Evolutionary conservation across 306 rosid genomes (phyloP), one percentile per base, ranked within the genome.

Genomic region (Hippophae tibetana): DNA sequence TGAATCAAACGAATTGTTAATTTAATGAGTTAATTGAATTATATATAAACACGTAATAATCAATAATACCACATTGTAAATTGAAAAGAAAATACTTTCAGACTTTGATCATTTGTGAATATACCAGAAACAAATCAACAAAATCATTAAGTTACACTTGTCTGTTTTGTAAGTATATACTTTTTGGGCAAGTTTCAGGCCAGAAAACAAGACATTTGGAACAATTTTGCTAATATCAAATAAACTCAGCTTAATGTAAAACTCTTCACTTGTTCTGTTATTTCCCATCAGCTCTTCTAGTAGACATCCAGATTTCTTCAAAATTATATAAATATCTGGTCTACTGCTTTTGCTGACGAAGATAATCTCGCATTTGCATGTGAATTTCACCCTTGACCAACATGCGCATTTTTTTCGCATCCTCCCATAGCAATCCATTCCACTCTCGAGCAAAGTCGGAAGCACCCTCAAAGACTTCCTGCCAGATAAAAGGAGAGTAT

Each of bases 401-500:
- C 76, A 92, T 71, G 54, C 82, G 88, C 96, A 88, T 78, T 73
- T 74, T 82, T 76, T 85, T 92, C 43, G 85, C 74, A 69, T 90
- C 83, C 77, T 92, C 99, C 99, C 99, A 92, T 51, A 88, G 64
- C 68, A 92, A 75, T 48, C 93, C 99, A 48, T 77, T 76, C 85
- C 90, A 83, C 51, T 84, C 89, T 56, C 96, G 77, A 18, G 96
- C 95, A 38, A 73, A 76, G 82, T 92, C 99, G 62, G 86, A 84
- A 47, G 99, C 88, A 62, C 74, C 89, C 73, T 92, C 99, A 42
- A 78, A 86, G 27, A 86, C 88, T 42, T 92, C 99, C 99, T 92
- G 88, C 55, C 42, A 9, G 42, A 50, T 42, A 61, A 68, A 56
- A 40, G 47, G 18, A 10, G 10, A 55, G 59, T 62, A 41, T 45